Evolutionary conservation across 2,329 filamentous ascomycete species (phyloP), one percentile per base, ranked within the genome.

Genomic region (Ceratocystis eucalypticola): DNA sequence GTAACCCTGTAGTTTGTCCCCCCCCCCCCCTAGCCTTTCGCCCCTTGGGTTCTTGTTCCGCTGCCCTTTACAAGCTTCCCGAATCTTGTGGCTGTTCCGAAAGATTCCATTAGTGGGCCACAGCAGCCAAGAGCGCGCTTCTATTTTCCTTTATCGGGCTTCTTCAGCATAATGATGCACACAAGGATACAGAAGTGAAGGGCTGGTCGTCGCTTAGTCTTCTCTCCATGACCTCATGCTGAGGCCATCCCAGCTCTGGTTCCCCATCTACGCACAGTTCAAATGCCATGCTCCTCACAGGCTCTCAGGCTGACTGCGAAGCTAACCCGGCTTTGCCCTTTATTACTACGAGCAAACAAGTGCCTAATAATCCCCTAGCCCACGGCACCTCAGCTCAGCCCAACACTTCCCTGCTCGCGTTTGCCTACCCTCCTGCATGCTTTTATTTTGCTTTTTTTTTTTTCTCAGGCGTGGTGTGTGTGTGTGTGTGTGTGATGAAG

Each of bases 21-120:
- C 22, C 22, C 22, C 22, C 22, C 3, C 2, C 50, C 53, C 28
- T 20, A 22, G 20, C 48, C 22, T 25, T 22, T 12, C 17, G 2
- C 48, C 48, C 48, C 48, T 28, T 25, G 1, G 22, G 20, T 2
- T 53, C 48, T 15, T 3, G 48, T 53, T 53, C 48, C 48, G 20
- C 20, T 10, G 8, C 48, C 10, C 48, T n/a, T 28, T 22, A 10
- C 48, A 33, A 15, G 22, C 25, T 30, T 25, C 55, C 55, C 12
- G 55, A 59, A 59, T 20, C 28, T 20, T 37, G 15, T 59, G 55
- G 28, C 30, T 37, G 28, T 33, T 59, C 55, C 12, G 28, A 59
- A 59, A 59, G 28, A 59, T 59, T 59, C 25, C 55, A 59, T 59
- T 28, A 53, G 48, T 53, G 48, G 48, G 22, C 22, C 48, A 28